These are phyloP conservation scores for Carpinus viminea DNA, from an alignment of 306 rosid species.

Conservation along the genomic window DNA sequence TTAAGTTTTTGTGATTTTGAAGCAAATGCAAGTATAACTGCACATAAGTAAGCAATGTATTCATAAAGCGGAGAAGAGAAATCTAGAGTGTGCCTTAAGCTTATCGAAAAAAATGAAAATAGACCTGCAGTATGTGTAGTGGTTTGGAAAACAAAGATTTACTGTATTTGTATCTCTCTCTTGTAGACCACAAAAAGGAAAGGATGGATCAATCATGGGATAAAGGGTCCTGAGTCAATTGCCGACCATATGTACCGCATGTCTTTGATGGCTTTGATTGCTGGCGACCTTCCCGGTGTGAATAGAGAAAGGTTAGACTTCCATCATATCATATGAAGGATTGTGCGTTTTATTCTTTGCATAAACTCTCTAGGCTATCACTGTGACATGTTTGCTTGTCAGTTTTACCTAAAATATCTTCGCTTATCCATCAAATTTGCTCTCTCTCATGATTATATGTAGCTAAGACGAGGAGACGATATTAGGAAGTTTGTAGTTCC, in stretches of 20 bases:
- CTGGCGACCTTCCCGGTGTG: slow-evolving; percentile 67
- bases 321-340: slow-evolving; percentile 6
- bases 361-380: not conserved
- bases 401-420: not conserved
- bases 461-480: not conserved
- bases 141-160: not conserved
- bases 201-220: slow-evolving; percentile 97
- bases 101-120: not conserved
- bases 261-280: slow-evolving; percentile 88
- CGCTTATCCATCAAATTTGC: not conserved
- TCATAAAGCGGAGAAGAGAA: not conserved
- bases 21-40: not conserved
- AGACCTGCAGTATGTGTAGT: not conserved
- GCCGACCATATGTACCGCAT: slow-evolving; percentile 95
- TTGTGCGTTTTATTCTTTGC: slow-evolving; percentile 12
- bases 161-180: slow-evolving; percentile 13
- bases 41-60: not conserved
- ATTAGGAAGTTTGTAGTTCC: not conserved
- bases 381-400: not conserved
- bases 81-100: not conserved
- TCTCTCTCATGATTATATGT: not conserved
- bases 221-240: slow-evolving; percentile 80
- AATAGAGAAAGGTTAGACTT: slow-evolving; percentile 75
- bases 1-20: not conserved
- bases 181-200: slow-evolving; percentile 83